These are phyloP conservation scores for Aspergillus homomorphus DNA, from an alignment of 495 filamentous ascomycete genomes.

Conservation along the genomic window DNA sequence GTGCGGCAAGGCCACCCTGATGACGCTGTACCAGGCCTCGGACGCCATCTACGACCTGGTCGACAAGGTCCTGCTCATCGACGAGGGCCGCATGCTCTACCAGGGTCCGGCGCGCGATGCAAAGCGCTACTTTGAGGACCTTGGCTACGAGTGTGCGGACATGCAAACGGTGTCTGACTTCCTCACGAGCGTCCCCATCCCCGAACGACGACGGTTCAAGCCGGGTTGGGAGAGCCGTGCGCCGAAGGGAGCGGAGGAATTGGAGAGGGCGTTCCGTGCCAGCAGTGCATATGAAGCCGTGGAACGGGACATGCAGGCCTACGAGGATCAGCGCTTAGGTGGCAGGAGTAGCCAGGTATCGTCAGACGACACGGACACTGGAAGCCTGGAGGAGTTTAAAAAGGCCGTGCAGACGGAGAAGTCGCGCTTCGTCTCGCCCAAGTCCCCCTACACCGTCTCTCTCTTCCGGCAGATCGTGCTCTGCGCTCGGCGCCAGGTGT, in stretches of 20 bases:
- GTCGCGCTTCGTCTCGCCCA: constrained; percentile 38
- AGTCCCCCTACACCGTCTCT: constrained; percentile 56
- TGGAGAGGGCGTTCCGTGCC: constrained; percentile 50
- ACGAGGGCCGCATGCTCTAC: constrained; percentile 61
- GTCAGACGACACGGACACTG: constrained; percentile 40
- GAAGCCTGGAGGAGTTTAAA: constrained; percentile 40
- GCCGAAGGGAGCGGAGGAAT: too few relatives aligned
- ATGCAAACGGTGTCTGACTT: constrained; percentile 66
- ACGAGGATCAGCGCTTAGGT: constrained; percentile 37
- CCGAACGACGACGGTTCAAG: constrained; percentile 54
- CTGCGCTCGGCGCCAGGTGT: constrained; percentile 59
- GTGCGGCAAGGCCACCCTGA: constrained; percentile 67
- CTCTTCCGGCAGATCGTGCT: constrained; percentile 60
- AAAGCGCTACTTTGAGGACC: constrained; percentile 54
- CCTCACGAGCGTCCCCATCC: constrained; percentile 65
- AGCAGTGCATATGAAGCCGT: constrained; percentile 28
- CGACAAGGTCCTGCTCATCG: constrained; percentile 57
- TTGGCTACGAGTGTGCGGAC: constrained; percentile 55
- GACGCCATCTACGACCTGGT: constrained; percentile 71
- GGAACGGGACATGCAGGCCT: constrained; percentile 47
- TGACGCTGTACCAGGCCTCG: constrained; percentile 76
- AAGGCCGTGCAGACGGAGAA: constrained; percentile 42
- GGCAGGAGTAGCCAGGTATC: constrained; percentile 29
- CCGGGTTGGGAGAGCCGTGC: constrained; percentile 48
- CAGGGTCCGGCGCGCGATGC: constrained; percentile 54